A percentile compares a stretch with the other conserved stretches of the same genome.
phyloP scores from a whole-genome alignment of 1,284 basidiomycete species.

The Rhodotorula sp. region DNA sequence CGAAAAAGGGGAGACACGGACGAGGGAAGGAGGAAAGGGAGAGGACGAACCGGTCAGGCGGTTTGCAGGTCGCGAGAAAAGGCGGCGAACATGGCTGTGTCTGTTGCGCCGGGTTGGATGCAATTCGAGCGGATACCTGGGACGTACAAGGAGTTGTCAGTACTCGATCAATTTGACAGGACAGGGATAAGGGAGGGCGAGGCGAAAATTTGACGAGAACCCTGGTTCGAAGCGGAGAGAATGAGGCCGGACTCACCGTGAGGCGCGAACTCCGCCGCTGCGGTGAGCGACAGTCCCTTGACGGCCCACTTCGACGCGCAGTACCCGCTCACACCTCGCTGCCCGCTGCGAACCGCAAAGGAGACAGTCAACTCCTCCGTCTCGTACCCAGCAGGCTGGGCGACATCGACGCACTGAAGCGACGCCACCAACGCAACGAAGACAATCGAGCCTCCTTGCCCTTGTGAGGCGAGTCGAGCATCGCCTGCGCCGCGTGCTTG shows the following conservation, averaged over 20 bases:
- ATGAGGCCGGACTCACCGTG: neutral
- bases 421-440: constrained; percentile 6
- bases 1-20: too few species aligned
- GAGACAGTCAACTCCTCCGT: neutral
- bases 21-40: too few species aligned
- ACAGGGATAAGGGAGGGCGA: too few species aligned
- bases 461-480: constrained; percentile 2
- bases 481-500: constrained; percentile 12
- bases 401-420: neutral
- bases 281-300: constrained; percentile 3
- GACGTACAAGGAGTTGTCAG: fast-evolving
- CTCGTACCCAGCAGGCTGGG: too few species aligned
- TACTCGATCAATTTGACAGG: neutral
- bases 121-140: constrained; percentile 16
- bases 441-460: constrained; percentile 4
- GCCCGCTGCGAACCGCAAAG: neutral
- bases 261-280: constrained; percentile 5
- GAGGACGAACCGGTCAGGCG: neutral
- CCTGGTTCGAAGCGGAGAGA: neutral
- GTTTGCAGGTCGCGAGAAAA: constrained; percentile 2
- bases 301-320: constrained; percentile 16
- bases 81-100: constrained; percentile 10
- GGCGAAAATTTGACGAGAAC: too few species aligned
- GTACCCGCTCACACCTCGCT: constrained; percentile 12
- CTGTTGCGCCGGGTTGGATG: constrained; percentile 20